phyloP scores from a whole-genome alignment of 768 basidiomycete species.

The Trametes cinnabarina region DNA sequence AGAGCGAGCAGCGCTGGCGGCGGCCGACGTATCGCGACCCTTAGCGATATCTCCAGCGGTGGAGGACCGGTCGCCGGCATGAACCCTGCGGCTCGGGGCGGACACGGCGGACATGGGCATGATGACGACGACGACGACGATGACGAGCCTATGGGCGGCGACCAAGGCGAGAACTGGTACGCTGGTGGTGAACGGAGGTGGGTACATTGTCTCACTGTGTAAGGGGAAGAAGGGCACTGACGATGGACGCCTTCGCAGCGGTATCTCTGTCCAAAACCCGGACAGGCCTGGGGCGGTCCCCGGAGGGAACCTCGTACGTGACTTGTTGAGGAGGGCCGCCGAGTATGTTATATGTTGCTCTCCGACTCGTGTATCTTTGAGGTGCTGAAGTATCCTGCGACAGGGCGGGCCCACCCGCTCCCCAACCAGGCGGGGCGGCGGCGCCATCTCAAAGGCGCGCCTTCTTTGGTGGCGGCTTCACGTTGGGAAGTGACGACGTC shows the following conservation, averaged over 20 bases:
- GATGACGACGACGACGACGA: slow-evolving; percentile 54
- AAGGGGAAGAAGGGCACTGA: slow-evolving; percentile 8
- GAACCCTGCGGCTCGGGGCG: slow-evolving; percentile 13
- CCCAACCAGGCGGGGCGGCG: slow-evolving; percentile 24
- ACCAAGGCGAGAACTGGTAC: slow-evolving; percentile 71
- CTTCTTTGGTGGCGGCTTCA: slow-evolving; percentile 78
- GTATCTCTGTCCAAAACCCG: slow-evolving; percentile 87
- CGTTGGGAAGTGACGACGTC: slow-evolving; percentile 87
- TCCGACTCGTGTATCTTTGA: neutral
- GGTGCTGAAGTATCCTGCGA: neutral
- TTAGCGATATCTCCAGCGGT: slow-evolving; percentile 27
- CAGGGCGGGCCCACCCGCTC: slow-evolving; percentile 37
- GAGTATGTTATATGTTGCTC: slow-evolving; percentile 50
- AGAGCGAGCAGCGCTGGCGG: slow-evolving; percentile 6
- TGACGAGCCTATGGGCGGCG: slow-evolving; percentile 45
- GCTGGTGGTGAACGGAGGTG: slow-evolving; percentile 95
- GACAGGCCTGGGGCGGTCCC: slow-evolving; percentile 37
- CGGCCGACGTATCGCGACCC: slow-evolving; percentile 27
- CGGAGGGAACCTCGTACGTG: slow-evolving; percentile 61
- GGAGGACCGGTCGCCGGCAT: slow-evolving; percentile 11
- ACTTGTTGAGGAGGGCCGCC: slow-evolving; percentile 77
- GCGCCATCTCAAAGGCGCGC: slow-evolving; percentile 26
- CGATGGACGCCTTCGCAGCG: slow-evolving; percentile 56
- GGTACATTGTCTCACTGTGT: neutral
- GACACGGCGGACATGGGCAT: slow-evolving; percentile 27